phyloP scores from a whole-genome alignment of 176 grass and related monocot genomes.

The Bothriochloa decipiens region DNA sequence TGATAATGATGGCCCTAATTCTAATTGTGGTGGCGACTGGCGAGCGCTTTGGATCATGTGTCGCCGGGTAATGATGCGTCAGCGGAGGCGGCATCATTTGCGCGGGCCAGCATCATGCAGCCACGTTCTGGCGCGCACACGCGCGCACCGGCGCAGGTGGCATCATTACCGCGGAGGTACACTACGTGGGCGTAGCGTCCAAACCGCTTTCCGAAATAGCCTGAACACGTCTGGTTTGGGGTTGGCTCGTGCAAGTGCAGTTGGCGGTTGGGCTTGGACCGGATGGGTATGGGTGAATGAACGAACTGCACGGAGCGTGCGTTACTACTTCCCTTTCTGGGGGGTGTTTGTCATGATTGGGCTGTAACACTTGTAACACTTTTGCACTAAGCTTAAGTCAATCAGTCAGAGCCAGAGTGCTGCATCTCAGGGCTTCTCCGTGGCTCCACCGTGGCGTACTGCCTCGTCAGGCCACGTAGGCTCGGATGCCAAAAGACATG shows the following conservation, averaged over 20 bases:
- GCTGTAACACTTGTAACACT: no score
- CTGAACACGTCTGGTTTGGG: neutral
- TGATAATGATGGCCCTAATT: constrained; percentile 13
- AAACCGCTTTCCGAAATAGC: neutral
- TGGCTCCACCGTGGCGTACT: no score
- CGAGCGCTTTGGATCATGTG: constrained; percentile 22
- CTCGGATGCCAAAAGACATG: no score
- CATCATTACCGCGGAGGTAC: neutral
- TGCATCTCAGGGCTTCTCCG: no score
- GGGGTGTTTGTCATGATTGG: neutral
- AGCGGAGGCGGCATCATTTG: constrained; percentile 7
- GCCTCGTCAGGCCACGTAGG: no score
- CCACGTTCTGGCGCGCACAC: constrained; percentile 38
- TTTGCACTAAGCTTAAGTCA: no score
- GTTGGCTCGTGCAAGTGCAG: neutral
- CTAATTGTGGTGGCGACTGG: neutral
- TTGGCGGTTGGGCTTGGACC: constrained; percentile 3
- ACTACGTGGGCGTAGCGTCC: neutral
- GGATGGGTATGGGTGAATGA: neutral
- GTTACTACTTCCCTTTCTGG: neutral
- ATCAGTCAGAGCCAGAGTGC: no score
- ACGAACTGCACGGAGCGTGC: neutral
- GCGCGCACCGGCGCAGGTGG: constrained; percentile 15
- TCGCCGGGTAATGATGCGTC: neutral
- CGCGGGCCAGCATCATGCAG: constrained; percentile 27